Evolutionary conservation across 208 protist genomes (phyloP), one percentile per base, ranked within the genome.

Genomic region (Leishmania guyanensis): DNA sequence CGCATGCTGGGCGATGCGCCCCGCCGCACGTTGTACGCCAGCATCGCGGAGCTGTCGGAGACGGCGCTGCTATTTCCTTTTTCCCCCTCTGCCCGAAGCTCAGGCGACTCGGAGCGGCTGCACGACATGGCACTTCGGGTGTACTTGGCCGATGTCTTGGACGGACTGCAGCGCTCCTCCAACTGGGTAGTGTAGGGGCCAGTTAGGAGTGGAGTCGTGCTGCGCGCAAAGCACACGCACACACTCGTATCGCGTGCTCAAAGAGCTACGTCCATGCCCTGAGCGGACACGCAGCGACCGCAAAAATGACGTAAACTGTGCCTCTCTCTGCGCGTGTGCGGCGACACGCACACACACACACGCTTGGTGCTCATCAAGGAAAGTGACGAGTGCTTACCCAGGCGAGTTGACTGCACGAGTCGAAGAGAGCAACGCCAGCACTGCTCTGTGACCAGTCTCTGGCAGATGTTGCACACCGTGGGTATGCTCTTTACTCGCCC

Each of bases 61-160:
- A 51, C 56, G 43, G 77, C 75, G 56, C 79, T 87, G 46, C 56
- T 80, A 26, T 48, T 80, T 14, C 78, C 73, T 3, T 17, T 39
- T 9, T 22, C 22, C 2, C 58, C 9, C n/a, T 10, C 2, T n/a
- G 6, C 36, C 9, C n/a, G 12, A 17, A n/a, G 58, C 39, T 22
- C 72, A 8, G 60, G 17, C 0, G 75, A 79, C 5, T 39, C 48
- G 64, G 83, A 84, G 54, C 26, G 79, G 54, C 64, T 83, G 75
- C 84, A 84, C 56, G 86, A 90, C 50, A 79, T 75, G 60, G 86
- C 86, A n/a, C 77, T 91, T 48, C 85, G 88, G 0, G 79, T 91
- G 73, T 92, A 91, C 73, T 46, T 92, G 33, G 83, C 79, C 9
- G 88, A 92, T 60, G 75, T 94, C 48, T 74, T 94, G n/a, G 75